A percentile compares a stretch with the other conserved stretches of the same genome.
These are phyloP conservation scores for Fraxinus xanthoxyloides DNA, from an alignment of 305 asterid species.

Conservation along the genomic window DNA sequence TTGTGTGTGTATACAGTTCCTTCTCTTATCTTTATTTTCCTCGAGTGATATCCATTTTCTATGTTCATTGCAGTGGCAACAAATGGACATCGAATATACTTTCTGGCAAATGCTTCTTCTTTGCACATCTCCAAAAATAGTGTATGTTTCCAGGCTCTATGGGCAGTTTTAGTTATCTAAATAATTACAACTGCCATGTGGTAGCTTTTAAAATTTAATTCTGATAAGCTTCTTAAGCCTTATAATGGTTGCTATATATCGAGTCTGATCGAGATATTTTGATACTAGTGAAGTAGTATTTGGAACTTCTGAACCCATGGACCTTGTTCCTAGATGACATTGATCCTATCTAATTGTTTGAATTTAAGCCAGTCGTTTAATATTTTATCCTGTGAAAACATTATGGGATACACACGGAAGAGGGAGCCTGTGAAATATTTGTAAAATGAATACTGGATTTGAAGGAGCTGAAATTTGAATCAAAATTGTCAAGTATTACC, in stretches of 20 bases:
- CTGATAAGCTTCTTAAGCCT: background rate
- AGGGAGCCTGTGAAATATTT: background rate
- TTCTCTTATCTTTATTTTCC: conserved; percentile 7
- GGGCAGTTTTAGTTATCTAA: conserved; percentile 9
- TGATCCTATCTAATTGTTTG: background rate
- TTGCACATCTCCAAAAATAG: conserved; percentile 96
- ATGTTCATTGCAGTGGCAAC: conserved; percentile 80
- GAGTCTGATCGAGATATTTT: background rate
- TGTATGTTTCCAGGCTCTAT: conserved; percentile 58
- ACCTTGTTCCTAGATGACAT: background rate
- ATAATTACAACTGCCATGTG: conserved; percentile 14
- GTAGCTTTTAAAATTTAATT: conserved; percentile 6
- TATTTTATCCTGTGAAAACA: background rate
- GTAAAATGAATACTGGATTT: background rate
- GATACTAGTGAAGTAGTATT: background rate
- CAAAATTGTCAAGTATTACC: background rate
- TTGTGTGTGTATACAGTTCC: background rate
- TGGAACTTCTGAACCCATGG: background rate
- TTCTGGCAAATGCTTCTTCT: conserved; percentile 99
- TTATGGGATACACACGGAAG: background rate
- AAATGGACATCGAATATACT: conserved; percentile 96
- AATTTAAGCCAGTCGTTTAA: background rate
- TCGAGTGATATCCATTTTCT: conserved; percentile 25
- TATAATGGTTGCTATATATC: background rate
- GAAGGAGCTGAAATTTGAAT: background rate